phyloP scores from a whole-genome alignment of 352 stramenopile genomes.

The Pythium vanterpoolii region DNA sequence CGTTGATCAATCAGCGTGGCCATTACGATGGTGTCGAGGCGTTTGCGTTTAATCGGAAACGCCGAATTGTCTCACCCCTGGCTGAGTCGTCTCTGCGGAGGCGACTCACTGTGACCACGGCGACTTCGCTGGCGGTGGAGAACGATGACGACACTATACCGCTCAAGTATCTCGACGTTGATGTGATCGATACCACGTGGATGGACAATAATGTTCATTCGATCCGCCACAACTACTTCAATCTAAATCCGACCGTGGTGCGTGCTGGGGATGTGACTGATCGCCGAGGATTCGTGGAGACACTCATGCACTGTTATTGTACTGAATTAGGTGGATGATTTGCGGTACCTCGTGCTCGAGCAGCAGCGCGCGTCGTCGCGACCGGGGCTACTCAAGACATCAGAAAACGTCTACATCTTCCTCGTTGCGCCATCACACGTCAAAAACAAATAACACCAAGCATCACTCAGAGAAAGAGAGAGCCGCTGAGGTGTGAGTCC shows the following conservation, averaged over 20 bases:
- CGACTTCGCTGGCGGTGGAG: no score
- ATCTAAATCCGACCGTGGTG: slow-evolving; percentile 63
- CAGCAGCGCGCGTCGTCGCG: slow-evolving; percentile 51
- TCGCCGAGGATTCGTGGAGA: no score
- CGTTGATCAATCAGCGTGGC: slow-evolving; percentile 50
- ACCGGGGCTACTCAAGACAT: slow-evolving; percentile 50
- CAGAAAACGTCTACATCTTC: slow-evolving; percentile 75
- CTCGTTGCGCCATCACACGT: slow-evolving; percentile 44
- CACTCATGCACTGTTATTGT: no score
- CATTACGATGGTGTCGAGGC: slow-evolving; percentile 47
- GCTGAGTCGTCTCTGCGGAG: no score
- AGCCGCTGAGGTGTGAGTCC: not conserved
- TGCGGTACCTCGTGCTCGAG: slow-evolving; percentile 57
- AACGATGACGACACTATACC: not conserved
- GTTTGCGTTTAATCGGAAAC: slow-evolving; percentile 33
- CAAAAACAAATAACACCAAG: slow-evolving; percentile 10
- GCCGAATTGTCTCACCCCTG: not conserved
- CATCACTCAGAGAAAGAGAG: not conserved
- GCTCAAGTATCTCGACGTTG: slow-evolving; percentile 49
- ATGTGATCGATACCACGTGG: slow-evolving; percentile 78
- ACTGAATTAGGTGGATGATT: slow-evolving; percentile 65
- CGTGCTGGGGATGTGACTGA: not conserved
- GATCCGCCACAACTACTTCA: slow-evolving; percentile 73
- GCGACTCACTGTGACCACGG: no score
- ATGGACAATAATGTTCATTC: slow-evolving; percentile 73